A percentile compares a stretch with the other conserved stretches of the same genome.
phyloP scores from a whole-genome alignment of 2,329 filamentous ascomycete species.

The Aspergillus eucalypticola region DNA sequence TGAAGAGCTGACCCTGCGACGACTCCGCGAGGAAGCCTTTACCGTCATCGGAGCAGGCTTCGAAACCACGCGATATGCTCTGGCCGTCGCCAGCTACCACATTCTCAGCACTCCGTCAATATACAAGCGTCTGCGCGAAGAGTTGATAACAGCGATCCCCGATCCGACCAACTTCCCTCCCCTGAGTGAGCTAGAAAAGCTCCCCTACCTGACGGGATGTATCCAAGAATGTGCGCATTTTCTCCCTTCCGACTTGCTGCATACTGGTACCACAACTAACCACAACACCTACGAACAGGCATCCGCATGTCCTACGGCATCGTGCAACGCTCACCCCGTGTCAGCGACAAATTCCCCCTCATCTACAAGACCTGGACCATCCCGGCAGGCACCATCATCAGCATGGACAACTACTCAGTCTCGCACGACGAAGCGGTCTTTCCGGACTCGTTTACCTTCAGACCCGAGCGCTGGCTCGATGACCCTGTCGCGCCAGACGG shows the following conservation, averaged over 20 bases:
- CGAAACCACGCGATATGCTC: slow-evolving; percentile 30
- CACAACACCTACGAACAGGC: not conserved
- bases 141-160: slow-evolving; percentile 29
- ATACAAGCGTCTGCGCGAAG: slow-evolving; percentile 26
- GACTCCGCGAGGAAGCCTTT: slow-evolving; percentile 30
- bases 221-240: slow-evolving; percentile 14
- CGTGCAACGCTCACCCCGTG: slow-evolving; percentile 8
- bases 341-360: slow-evolving; percentile 12
- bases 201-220: slow-evolving; percentile 31
- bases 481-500: slow-evolving; percentile 11
- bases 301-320: slow-evolving; percentile 15
- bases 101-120: slow-evolving; percentile 29
- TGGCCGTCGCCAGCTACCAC: slow-evolving; percentile 33
- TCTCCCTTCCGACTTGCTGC: not conserved
- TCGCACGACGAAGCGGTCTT: slow-evolving; percentile 17
- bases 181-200: slow-evolving; percentile 29
- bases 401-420: slow-evolving; percentile 16
- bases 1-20: slow-evolving; percentile 34
- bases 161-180: slow-evolving; percentile 19
- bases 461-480: slow-evolving; percentile 18
- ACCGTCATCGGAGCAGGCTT: slow-evolving; percentile 31
- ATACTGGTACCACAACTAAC: not conserved
- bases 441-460: slow-evolving; percentile 13
- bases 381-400: slow-evolving; percentile 8
- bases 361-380: slow-evolving; percentile 14